Conservation (phyloP, 1,284 basidiomycete species). For the Thecaphora thlaspeos region DNA sequence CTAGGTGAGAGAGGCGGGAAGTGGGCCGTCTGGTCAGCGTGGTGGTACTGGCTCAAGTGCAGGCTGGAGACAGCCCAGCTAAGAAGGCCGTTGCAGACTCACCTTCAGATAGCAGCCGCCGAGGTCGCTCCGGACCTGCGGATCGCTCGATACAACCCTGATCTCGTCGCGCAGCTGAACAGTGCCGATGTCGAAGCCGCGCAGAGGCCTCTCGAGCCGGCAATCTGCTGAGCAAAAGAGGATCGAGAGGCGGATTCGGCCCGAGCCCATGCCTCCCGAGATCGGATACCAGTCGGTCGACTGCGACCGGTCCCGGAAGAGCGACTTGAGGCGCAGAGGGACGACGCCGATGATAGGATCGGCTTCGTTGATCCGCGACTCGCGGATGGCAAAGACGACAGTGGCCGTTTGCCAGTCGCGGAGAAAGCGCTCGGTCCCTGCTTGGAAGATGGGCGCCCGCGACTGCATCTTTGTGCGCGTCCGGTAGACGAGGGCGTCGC, state of each 20-base stretch:
- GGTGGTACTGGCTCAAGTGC: no score
- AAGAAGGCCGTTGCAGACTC: not conserved
- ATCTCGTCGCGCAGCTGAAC: constrained; percentile 1
- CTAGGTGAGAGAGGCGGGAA: no score
- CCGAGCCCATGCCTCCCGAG: constrained; percentile 15
- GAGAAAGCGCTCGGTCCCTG: constrained; percentile 59
- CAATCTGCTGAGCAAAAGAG: constrained; percentile 15
- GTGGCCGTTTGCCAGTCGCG: constrained; percentile 59
- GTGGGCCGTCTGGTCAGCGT: no score
- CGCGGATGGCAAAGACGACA: constrained; percentile 59
- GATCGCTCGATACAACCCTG: not conserved
- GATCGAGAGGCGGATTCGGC: constrained; percentile 14
- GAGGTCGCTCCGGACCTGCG: not conserved
- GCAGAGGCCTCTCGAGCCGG: constrained; percentile 1
- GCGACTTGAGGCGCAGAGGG: constrained; percentile 11
- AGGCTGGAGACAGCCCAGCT: no score
- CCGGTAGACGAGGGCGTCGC: constrained; percentile 59
- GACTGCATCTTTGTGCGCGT: constrained; percentile 58
- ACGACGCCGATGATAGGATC: constrained; percentile 23
- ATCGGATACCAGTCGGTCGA: constrained; percentile 18
- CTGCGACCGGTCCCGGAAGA: constrained; percentile 12
- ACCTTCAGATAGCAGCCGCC: not conserved
- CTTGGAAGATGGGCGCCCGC: constrained; percentile 60
- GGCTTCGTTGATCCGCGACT: constrained; percentile 32
- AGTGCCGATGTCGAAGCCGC: constrained; percentile 13